These are phyloP conservation scores for Pseudogymnoascus sp. DNA, from an alignment of 2,329 filamentous ascomycete species.

Conservation along the genomic window DNA sequence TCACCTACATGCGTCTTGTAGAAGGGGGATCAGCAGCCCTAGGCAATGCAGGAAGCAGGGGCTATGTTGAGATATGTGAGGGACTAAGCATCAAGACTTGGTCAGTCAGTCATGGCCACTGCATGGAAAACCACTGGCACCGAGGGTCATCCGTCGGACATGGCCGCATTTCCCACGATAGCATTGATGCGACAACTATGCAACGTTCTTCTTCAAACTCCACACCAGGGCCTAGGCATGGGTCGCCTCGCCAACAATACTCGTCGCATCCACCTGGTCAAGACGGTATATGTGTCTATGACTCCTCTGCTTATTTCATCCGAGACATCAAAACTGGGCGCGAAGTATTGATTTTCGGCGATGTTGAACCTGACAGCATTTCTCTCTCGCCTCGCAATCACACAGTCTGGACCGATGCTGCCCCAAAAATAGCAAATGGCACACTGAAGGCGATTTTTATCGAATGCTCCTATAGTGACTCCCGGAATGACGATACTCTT, in stretches of 20 bases:
- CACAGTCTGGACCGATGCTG: conserved; percentile 82
- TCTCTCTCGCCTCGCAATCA: conserved; percentile 74
- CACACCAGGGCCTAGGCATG: not conserved
- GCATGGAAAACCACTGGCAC: conserved; percentile 66
- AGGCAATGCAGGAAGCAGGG: conserved; percentile 46
- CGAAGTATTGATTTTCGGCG: conserved; percentile 89
- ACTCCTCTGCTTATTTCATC: conserved; percentile 92
- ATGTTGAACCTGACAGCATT: conserved; percentile 86
- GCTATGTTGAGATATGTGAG: conserved; percentile 83
- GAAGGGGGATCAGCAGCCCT: conserved; percentile 83
- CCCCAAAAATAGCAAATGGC: conserved; percentile 70
- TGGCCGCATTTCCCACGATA: not conserved
- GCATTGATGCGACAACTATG: not conserved
- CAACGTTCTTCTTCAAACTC: not conserved
- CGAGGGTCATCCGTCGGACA: conserved; percentile 41
- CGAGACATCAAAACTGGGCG: conserved; percentile 61
- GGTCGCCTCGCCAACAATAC: not conserved
- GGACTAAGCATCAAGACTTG: conserved; percentile 83
- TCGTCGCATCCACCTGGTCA: not conserved
- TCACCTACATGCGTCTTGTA: conserved; percentile 81
- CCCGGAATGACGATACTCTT: conserved; percentile 65
- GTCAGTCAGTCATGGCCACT: conserved; percentile 83
- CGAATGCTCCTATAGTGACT: conserved; percentile 88
- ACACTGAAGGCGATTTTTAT: conserved; percentile 78
- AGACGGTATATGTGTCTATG: conserved; percentile 61